A percentile compares a stretch with the other conserved stretches of the same genome.
Evolutionary conservation across 306 rosid genomes (phyloP).

Genomic region (Prunus campanulata): DNA sequence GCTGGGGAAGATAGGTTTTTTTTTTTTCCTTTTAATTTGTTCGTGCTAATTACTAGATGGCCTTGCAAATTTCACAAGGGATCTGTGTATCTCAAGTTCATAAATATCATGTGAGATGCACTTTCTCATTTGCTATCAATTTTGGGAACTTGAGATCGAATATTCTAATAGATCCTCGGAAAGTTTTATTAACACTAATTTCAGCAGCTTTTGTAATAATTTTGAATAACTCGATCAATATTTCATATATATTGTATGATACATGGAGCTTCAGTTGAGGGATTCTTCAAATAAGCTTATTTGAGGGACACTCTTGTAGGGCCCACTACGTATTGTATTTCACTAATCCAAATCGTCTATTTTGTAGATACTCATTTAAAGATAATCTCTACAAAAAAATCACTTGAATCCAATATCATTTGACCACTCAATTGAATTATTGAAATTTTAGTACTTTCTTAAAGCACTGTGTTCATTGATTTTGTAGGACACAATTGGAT

Average conservation of each 20-base stretch:
- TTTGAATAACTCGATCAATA: slow-evolving; percentile 19
- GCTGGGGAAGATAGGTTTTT: slow-evolving; percentile 14
- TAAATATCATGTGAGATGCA: slow-evolving; percentile 28
- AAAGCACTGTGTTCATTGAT: too few relatives aligned
- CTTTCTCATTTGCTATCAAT: slow-evolving; percentile 41
- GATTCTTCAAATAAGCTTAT: too few relatives aligned
- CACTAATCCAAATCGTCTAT: too few relatives aligned
- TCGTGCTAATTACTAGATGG: slow-evolving; percentile 5
- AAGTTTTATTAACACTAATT: slow-evolving; percentile 11
- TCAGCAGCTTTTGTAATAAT: slow-evolving; percentile 40
- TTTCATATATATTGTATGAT: not conserved
- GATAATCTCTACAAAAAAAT: too few relatives aligned
- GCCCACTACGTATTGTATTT: too few relatives aligned
- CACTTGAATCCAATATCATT: too few relatives aligned
- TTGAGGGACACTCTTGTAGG: too few relatives aligned
- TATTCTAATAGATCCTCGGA: slow-evolving; percentile 35
- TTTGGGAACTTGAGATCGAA: slow-evolving; percentile 34
- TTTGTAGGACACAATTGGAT: too few relatives aligned
- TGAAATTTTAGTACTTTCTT: too few relatives aligned
- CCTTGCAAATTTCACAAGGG: slow-evolving; percentile 22
- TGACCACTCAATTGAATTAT: too few relatives aligned
- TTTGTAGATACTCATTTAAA: too few relatives aligned
- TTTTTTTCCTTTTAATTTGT: not conserved
- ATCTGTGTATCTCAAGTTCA: slow-evolving; percentile 28
- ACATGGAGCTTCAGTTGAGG: too few relatives aligned